Base-by-base conservation (phyloP, 2,329 filamentous ascomycete species). In the Fusarium virguliforme region DNA sequence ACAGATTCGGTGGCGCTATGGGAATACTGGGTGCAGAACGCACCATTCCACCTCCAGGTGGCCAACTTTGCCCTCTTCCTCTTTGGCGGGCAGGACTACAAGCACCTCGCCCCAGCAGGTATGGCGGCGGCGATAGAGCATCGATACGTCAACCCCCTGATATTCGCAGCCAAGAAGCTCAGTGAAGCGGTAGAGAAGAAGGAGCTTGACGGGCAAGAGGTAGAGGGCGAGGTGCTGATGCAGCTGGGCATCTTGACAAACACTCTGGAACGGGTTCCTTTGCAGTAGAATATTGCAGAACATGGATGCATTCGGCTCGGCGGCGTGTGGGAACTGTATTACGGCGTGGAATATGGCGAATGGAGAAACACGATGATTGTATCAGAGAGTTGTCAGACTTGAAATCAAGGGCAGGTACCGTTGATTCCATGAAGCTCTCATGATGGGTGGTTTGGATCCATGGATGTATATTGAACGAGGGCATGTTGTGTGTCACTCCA, bases 1-100 rank as follows among this genome's bases (percentile, higher is more conserved):
- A 80, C 82, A 32, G 82, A 82, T 24, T 70, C 78, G 2, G 79
- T 81, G 6, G 82, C 83, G 2, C 70, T 90, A 35, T 75, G 83
- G 38, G 85, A 89, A 26, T 88, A 87, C 71, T 86, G 87, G 83
- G 76, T 77, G 12, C 82, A 87, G 67, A 86, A 86, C 54, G 83
- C 83, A 55, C 81, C 86, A 3, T 88, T 90, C 66, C 81, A 90
- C 59, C 80, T 90, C 67, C 88, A 90, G 71, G 86, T 86, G 0
- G 85, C 86, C 64, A 91, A 91, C 72, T 90, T 91, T 76, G 85
- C 86, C 8, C 83, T 88, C 58, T 88, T 90, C 70, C 79, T 90
- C 22, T 86, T 87, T 73, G 80, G 80, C 4, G 82, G 84, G 8
- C 77, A 80, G 37, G 80, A 78, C 22, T 85, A 84, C 76, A 80